Conservation (phyloP, 116 monocot species). For the Dioscorea cayenensis region DNA sequence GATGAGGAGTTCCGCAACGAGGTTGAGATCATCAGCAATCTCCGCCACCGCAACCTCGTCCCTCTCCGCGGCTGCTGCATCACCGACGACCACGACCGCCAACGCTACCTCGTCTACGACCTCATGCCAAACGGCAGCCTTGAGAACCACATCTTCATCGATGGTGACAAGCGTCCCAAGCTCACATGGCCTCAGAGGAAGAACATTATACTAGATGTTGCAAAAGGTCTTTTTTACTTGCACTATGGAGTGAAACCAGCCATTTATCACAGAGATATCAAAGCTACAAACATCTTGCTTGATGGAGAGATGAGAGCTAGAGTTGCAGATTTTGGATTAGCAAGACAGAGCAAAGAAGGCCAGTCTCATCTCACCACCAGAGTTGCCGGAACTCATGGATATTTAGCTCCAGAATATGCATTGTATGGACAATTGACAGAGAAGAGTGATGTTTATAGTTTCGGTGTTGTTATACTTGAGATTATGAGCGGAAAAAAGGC, state of each 20-base stretch:
- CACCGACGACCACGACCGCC: conserved; percentile 22
- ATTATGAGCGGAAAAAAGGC: conserved; percentile 71
- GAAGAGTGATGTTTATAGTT: conserved; percentile 95
- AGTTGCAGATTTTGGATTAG: conserved; percentile 78
- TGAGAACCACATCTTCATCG: conserved; percentile 44
- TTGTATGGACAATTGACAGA: conserved; percentile 84
- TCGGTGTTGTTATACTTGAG: conserved; percentile 76
- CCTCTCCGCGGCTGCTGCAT: conserved; percentile 64
- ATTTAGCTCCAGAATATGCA: conserved; percentile 77
- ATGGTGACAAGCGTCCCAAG: neutral
- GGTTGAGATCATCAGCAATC: conserved; percentile 58
- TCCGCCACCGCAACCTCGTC: conserved; percentile 57
- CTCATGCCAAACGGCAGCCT: conserved; percentile 72
- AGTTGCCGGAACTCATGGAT: conserved; percentile 80
- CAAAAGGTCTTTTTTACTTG: conserved; percentile 59
- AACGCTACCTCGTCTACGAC: conserved; percentile 67
- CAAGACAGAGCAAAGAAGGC: conserved; percentile 47
- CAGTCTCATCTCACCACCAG: conserved; percentile 66
- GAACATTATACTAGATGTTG: conserved; percentile 64
- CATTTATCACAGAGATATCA: conserved; percentile 78
- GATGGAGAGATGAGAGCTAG: conserved; percentile 60
- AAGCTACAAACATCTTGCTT: conserved; percentile 76
- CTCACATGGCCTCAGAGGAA: conserved; percentile 69
- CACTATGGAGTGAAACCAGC: conserved; percentile 80
- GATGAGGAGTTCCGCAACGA: conserved; percentile 56